phyloP scores from a whole-genome alignment of 2,329 filamentous ascomycete species.

The Endocalyx cinctus region DNA sequence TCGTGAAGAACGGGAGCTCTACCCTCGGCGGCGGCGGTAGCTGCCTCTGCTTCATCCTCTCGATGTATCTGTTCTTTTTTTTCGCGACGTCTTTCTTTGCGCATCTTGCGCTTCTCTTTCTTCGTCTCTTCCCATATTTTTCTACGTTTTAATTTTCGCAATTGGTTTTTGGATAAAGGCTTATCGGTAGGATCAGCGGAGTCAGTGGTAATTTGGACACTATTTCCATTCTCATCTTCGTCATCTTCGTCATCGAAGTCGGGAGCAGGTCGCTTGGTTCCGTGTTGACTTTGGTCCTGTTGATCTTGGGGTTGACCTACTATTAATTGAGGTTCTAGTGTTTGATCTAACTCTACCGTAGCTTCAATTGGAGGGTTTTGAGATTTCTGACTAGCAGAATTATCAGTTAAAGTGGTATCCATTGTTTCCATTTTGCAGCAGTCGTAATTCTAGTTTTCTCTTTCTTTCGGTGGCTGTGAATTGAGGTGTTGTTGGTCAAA shows the following conservation, averaged over 20 bases:
- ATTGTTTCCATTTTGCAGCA: too few relatives aligned
- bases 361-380: slow-evolving; percentile 8
- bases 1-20: slow-evolving; percentile 35
- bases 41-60: slow-evolving; percentile 46
- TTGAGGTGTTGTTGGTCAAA: too few relatives aligned
- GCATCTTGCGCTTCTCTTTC: slow-evolving; percentile 52
- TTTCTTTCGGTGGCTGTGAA: too few relatives aligned
- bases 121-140: slow-evolving; percentile 73
- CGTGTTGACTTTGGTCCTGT: slow-evolving; percentile 8
- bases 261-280: slow-evolving; percentile 40
- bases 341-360: slow-evolving; percentile 7
- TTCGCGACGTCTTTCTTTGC: slow-evolving; percentile 51
- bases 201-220: too few relatives aligned
- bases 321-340: slow-evolving; percentile 7
- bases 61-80: slow-evolving; percentile 44
- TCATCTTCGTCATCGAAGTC: slow-evolving; percentile 47
- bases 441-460: too few relatives aligned
- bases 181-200: slow-evolving; percentile 4
- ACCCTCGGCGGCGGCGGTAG: slow-evolving; percentile 36
- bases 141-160: slow-evolving; percentile 71
- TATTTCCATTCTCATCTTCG: slow-evolving; percentile 65
- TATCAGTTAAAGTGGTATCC: too few relatives aligned
- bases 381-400: slow-evolving; percentile 6
- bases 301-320: too few relatives aligned
- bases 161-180: slow-evolving; percentile 76